Conservation (phyloP, 495 filamentous ascomycete genomes). For the Penicillium dipodomyicola region DNA sequence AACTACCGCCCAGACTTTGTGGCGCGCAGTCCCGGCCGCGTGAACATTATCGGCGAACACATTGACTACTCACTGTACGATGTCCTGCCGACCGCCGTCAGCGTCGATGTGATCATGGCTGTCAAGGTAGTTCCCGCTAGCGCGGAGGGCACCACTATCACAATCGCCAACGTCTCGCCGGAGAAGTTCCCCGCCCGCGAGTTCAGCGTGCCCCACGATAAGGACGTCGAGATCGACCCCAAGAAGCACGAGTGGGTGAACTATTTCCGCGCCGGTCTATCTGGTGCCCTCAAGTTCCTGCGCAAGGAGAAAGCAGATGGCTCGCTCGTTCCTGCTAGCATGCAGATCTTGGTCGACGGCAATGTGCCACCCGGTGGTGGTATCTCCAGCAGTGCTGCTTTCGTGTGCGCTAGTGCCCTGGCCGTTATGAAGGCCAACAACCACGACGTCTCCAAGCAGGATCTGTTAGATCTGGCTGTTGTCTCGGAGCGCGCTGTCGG, state of each 20-base stretch:
- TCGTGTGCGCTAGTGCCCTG: slow-evolving; percentile 85
- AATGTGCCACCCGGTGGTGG: slow-evolving; percentile 90
- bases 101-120: slow-evolving; percentile 84
- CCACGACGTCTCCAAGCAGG: slow-evolving; percentile 80
- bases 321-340: slow-evolving; percentile 64
- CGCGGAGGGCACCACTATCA: slow-evolving; percentile 48
- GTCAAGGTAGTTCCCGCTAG: slow-evolving; percentile 58
- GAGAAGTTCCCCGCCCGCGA: slow-evolving; percentile 72
- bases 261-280: slow-evolving; percentile 92
- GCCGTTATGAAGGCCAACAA: slow-evolving; percentile 87
- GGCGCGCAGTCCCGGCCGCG: slow-evolving; percentile 84
- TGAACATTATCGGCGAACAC: slow-evolving; percentile 99
- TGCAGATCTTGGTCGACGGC: slow-evolving; percentile 88
- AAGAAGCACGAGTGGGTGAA: slow-evolving; percentile 92
- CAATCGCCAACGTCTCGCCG: slow-evolving; percentile 74
- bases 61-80: slow-evolving; percentile 98
- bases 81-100: slow-evolving; percentile 92
- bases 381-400: slow-evolving; percentile 89
- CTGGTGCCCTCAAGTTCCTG: slow-evolving; percentile 76
- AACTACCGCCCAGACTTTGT: slow-evolving; percentile 73
- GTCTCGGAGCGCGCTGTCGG: slow-evolving; percentile 93
- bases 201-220: slow-evolving; percentile 66
- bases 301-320: slow-evolving; percentile 57
- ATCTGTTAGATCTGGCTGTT: slow-evolving; percentile 85
- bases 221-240: slow-evolving; percentile 76